Evolutionary conservation across 1,139 yeast species (phyloP).

Genomic region (Yamadazyma buinensis): DNA sequence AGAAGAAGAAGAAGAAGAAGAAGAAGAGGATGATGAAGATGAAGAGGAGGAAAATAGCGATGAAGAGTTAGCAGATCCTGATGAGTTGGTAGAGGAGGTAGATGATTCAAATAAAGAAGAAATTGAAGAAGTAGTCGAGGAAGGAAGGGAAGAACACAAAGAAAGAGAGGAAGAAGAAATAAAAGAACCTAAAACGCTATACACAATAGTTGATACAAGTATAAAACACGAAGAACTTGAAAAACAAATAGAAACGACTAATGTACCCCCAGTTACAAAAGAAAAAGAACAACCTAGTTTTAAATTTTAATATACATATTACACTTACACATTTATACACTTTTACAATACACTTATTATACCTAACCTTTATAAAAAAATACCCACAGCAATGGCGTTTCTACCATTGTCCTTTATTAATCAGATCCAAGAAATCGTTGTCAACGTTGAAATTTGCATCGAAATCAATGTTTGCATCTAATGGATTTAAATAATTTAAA

Average conservation of each 20-base stretch:
- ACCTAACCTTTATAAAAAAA: conserved; percentile 4
- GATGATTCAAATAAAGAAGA: no score
- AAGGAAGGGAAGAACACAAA: background rate
- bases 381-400: no score
- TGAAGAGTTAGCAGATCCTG: background rate
- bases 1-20: conserved; percentile 17
- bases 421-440: background rate
- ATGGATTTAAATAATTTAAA: conserved; percentile 24
- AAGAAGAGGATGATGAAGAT: conserved; percentile 8
- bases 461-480: conserved; percentile 21
- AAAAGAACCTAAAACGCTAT: conserved; percentile 17
- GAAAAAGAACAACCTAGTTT: conserved; percentile 5
- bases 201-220: conserved; percentile 17
- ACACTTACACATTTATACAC: background rate
- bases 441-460: conserved; percentile 10
- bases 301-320: conserved; percentile 7
- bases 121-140: conserved; percentile 5
- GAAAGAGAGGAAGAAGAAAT: background rate
- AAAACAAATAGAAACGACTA: background rate
- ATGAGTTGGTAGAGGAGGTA: conserved; percentile 4
- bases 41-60: background rate
- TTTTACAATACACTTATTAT: no score
- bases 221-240: conserved; percentile 11
- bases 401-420: no score
- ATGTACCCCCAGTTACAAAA: background rate